phyloP scores from a whole-genome alignment of 106 monocot species.

The Phalaenopsis equestris region DNA sequence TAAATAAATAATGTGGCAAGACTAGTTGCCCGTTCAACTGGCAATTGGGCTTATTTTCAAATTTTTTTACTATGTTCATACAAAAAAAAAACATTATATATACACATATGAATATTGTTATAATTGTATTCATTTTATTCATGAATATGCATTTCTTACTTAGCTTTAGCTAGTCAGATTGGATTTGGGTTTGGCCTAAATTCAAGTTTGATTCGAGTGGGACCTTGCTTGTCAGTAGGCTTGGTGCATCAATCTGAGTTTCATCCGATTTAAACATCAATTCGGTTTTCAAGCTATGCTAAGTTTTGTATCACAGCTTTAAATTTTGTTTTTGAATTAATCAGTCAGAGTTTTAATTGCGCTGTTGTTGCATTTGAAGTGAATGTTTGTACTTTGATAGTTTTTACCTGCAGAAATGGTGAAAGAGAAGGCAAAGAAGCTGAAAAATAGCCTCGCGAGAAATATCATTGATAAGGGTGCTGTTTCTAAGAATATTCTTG shows the following conservation, averaged over 20 bases:
- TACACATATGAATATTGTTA: too few species aligned
- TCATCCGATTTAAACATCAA: background rate
- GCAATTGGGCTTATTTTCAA: too few species aligned
- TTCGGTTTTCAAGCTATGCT: background rate
- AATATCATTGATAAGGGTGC: slow-evolving; percentile 28
- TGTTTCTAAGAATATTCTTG: slow-evolving; percentile 55
- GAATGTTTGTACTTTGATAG: slow-evolving; percentile 25
- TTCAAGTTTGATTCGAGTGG: background rate
- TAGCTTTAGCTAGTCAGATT: too few species aligned
- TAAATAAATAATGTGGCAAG: too few species aligned
- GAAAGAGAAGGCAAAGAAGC: slow-evolving; percentile 60
- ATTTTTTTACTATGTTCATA: too few species aligned
- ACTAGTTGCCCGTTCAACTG: too few species aligned
- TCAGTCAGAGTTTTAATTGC: background rate
- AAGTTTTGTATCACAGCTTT: background rate
- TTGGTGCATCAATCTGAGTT: background rate
- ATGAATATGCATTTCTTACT: too few species aligned
- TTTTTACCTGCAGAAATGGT: slow-evolving; percentile 79
- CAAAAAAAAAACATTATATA: too few species aligned
- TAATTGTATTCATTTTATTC: too few species aligned
- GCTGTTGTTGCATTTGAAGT: background rate
- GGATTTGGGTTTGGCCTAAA: background rate
- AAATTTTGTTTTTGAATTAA: background rate
- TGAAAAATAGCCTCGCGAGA: slow-evolving; percentile 26
- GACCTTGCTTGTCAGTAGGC: background rate